phyloP scores from a whole-genome alignment of 495 filamentous ascomycete genomes.

The Xylaria cubensis region DNA sequence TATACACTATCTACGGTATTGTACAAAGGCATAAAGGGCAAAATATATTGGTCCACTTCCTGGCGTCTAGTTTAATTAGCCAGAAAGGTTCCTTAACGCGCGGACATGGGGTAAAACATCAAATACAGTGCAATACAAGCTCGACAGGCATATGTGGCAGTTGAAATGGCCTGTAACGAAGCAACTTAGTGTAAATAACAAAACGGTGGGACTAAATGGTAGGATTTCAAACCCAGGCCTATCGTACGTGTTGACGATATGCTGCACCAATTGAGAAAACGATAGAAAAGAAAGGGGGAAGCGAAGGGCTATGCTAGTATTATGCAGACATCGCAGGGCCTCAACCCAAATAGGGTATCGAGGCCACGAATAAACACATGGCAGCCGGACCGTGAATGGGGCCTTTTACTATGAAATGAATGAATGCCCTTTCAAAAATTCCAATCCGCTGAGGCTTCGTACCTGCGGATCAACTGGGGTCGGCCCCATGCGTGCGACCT shows the following conservation, averaged over 20 bases:
- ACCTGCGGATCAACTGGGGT: slow-evolving; percentile 27
- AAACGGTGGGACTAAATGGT: slow-evolving; percentile 7
- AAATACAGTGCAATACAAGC: not conserved
- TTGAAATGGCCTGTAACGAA: not conserved
- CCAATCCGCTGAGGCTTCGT: slow-evolving; percentile 18
- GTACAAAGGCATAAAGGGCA: not conserved
- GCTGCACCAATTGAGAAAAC: slow-evolving; percentile 1
- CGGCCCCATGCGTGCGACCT: slow-evolving; percentile 16
- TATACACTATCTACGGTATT: slow-evolving; percentile 1
- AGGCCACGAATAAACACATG: slow-evolving; percentile 6
- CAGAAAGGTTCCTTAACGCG: slow-evolving; percentile 10
- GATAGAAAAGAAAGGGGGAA: not conserved
- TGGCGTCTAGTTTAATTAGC: slow-evolving; percentile 11
- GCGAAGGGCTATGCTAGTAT: not conserved
- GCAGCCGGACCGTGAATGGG: not conserved
- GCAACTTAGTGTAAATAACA: not conserved
- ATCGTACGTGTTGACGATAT: not conserved
- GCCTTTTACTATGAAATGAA: not conserved
- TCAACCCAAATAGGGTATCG: not conserved
- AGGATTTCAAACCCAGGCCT: not conserved
- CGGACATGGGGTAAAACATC: not conserved
- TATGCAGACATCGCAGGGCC: not conserved
- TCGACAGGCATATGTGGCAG: not conserved
- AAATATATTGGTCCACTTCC: not conserved
- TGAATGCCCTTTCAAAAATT: not conserved